These are phyloP conservation scores for Lepraria neglecta DNA, from an alignment of 495 filamentous ascomycete species.

Conservation along the genomic window DNA sequence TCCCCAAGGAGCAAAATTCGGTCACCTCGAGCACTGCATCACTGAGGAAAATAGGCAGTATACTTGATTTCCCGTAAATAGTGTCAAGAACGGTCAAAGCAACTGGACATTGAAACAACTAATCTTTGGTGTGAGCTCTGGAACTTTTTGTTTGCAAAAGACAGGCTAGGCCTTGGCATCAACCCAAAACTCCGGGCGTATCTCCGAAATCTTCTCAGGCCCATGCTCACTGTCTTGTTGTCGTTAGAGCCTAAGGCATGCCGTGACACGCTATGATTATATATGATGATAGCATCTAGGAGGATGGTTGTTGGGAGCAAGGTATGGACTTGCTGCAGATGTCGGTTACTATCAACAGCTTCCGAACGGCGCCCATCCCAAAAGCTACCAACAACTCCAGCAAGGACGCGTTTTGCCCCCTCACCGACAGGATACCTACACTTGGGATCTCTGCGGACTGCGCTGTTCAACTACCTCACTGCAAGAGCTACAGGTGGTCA, in stretches of 20 bases:
- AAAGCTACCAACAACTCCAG: slow-evolving; percentile 54
- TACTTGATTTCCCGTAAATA: not conserved
- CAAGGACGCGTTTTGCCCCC: slow-evolving; percentile 88
- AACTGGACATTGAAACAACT: not conserved
- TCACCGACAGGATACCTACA: slow-evolving; percentile 93
- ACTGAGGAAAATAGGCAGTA: not conserved
- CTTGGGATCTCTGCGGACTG: slow-evolving; percentile 83
- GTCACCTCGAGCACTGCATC: slow-evolving; percentile 1
- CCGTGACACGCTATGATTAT: no score
- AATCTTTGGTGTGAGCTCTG: not conserved
- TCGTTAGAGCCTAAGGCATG: no score
- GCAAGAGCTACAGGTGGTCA: slow-evolving; percentile 86
- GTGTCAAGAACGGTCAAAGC: not conserved
- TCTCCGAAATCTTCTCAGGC: not conserved
- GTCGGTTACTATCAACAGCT: slow-evolving; percentile 35
- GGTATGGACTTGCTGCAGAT: slow-evolving; percentile 39
- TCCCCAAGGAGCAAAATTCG: not conserved
- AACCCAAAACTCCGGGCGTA: not conserved
- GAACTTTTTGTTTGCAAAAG: not conserved
- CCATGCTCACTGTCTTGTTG: no score
- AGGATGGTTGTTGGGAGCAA: not conserved
- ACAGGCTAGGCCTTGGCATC: not conserved
- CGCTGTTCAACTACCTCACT: slow-evolving; percentile 84
- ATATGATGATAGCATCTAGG: slow-evolving; percentile 3
- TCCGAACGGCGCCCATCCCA: slow-evolving; percentile 34